A percentile compares a stretch with the other conserved stretches of the same genome.
Conservation (phyloP, 75 land plant genomes). For the Pinus tabuliformis region DNA sequence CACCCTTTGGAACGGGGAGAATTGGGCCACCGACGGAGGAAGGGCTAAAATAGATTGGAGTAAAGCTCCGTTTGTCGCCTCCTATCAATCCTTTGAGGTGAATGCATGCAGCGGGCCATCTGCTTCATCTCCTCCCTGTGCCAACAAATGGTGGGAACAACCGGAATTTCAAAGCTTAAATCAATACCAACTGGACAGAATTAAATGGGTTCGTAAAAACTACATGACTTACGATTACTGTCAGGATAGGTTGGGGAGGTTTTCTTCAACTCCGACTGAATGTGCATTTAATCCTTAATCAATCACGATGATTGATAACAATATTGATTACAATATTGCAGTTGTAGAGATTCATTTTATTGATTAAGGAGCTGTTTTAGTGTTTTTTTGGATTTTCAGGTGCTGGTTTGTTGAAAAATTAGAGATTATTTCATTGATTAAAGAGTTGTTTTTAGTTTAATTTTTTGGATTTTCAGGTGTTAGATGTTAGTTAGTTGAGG, state of each 20-base stretch:
- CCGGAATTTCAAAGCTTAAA: conserved; percentile 9
- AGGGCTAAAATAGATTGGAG: conserved; percentile 31
- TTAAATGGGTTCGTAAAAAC: conserved; percentile 17
- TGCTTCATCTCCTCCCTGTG: background rate
- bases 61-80: conserved; percentile 29
- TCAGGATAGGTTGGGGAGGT: conserved; percentile 14
- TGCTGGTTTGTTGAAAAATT: too few relatives aligned
- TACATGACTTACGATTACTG: conserved; percentile 27
- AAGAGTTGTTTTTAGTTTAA: too few relatives aligned
- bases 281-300: too few relatives aligned
- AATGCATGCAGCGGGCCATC: conserved; percentile 11
- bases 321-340: too few relatives aligned
- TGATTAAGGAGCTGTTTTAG: too few relatives aligned
- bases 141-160: background rate
- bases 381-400: too few relatives aligned
- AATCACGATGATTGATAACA: too few relatives aligned
- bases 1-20: conserved; percentile 36
- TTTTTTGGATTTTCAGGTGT: too few relatives aligned
- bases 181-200: conserved; percentile 1
- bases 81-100: conserved; percentile 16
- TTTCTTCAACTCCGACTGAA: conserved; percentile 11
- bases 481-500: too few relatives aligned
- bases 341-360: too few relatives aligned
- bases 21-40: conserved; percentile 43
- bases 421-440: too few relatives aligned